These are phyloP conservation scores for Colletotrichum simmondsii DNA, from an alignment of 2,329 filamentous ascomycete genomes.

Conservation along the genomic window DNA sequence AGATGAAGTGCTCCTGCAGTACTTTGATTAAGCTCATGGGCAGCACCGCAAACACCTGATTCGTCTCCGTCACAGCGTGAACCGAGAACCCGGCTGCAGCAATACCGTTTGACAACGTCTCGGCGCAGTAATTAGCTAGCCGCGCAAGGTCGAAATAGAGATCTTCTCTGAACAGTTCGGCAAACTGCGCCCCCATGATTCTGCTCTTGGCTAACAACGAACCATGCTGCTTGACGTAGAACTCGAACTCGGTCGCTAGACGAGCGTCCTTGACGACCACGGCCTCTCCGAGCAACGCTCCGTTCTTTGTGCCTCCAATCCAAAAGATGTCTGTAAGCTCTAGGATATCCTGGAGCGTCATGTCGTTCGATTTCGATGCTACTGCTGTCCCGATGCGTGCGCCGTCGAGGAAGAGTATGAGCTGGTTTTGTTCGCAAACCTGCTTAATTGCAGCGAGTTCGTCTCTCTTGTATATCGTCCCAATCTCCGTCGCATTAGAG, in stretches of 20 bases:
- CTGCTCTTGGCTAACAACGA: slow-evolving; percentile 61
- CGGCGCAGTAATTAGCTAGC: slow-evolving; percentile 56
- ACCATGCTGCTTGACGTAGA: slow-evolving; percentile 63
- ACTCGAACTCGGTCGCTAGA: slow-evolving; percentile 58
- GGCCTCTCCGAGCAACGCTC: slow-evolving; percentile 61
- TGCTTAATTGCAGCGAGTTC: slow-evolving; percentile 55
- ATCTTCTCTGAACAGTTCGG: slow-evolving; percentile 56
- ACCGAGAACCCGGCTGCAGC: slow-evolving; percentile 53
- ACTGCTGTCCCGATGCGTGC: slow-evolving; percentile 55
- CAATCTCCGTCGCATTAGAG: slow-evolving; percentile 62
- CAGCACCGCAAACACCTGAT: slow-evolving; percentile 61
- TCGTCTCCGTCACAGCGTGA: slow-evolving; percentile 58
- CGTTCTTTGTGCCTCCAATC: slow-evolving; percentile 65
- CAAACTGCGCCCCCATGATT: slow-evolving; percentile 60
- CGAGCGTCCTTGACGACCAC: slow-evolving; percentile 56
- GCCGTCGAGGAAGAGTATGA: slow-evolving; percentile 60
- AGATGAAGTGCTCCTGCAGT: slow-evolving; percentile 55
- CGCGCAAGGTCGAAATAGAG: slow-evolving; percentile 59
- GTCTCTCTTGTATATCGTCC: slow-evolving; percentile 56
- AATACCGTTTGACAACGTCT: slow-evolving; percentile 55
- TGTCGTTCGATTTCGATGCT: slow-evolving; percentile 52
- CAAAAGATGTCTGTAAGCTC: slow-evolving; percentile 63
- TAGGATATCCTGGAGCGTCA: slow-evolving; percentile 55
- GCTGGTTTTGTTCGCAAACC: slow-evolving; percentile 51
- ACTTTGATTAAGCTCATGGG: slow-evolving; percentile 49